phyloP scores from a whole-genome alignment of 2,329 filamentous ascomycete species.

The Pezicula radicicola region DNA sequence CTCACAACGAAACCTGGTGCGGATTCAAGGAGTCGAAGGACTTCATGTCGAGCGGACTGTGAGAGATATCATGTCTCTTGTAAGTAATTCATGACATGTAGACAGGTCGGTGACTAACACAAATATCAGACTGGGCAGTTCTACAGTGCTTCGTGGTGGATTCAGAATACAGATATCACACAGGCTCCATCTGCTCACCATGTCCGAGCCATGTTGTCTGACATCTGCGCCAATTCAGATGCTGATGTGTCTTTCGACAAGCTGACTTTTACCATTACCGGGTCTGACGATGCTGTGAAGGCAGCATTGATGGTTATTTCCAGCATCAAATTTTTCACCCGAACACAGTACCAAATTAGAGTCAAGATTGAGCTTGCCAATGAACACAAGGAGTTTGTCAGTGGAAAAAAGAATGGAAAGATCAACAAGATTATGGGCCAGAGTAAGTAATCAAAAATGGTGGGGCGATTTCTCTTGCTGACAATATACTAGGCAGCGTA shows the following conservation, averaged over 20 bases:
- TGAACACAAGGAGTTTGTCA: slow-evolving; percentile 99
- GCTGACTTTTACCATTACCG: slow-evolving; percentile 88
- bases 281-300: slow-evolving; percentile 95
- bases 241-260: slow-evolving; percentile 95
- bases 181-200: slow-evolving; percentile 62
- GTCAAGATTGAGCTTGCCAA: slow-evolving; percentile 99
- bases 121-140: slow-evolving; percentile 79
- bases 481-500: slow-evolving; percentile 64
- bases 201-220: slow-evolving; percentile 84
- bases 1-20: slow-evolving; percentile 77
- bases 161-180: slow-evolving; percentile 71
- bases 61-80: slow-evolving; percentile 90
- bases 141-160: slow-evolving; percentile 95
- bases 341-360: slow-evolving; percentile 86
- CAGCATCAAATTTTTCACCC: slow-evolving; percentile 83
- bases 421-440: slow-evolving; percentile 99
- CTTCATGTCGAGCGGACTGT: slow-evolving; percentile 93
- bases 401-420: slow-evolving; percentile 99
- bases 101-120: slow-evolving; percentile 20
- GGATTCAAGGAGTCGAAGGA: slow-evolving; percentile 90
- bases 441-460: slow-evolving; percentile 48
- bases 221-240: slow-evolving; percentile 94
- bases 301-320: slow-evolving; percentile 92
- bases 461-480: background rate
- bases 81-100: slow-evolving; percentile 40